Conservation (phyloP, 2,329 filamentous ascomycete species). For the Claviceps citrina region DNA sequence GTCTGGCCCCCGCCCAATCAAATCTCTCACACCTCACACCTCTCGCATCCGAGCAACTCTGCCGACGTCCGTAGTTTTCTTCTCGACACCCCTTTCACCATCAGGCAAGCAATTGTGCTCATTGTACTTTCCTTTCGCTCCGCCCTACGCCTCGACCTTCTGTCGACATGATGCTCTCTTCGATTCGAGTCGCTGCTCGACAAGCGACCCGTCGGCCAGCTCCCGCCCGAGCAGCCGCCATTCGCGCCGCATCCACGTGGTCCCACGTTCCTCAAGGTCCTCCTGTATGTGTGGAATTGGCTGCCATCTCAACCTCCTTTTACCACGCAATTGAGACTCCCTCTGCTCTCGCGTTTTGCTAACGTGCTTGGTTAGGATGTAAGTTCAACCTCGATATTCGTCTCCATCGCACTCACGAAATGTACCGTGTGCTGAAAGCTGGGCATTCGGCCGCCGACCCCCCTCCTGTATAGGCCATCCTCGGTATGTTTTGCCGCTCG, state of each 20-base stretch:
- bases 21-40: too few relatives aligned
- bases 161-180: constrained; percentile 39
- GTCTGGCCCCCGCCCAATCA: too few relatives aligned
- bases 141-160: background rate
- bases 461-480: constrained; percentile 45
- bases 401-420: background rate
- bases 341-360: background rate
- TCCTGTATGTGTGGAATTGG: constrained; percentile 50
- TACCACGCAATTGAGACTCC: background rate
- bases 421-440: background rate
- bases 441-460: background rate
- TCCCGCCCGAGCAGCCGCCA: constrained; percentile 24
- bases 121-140: too few relatives aligned
- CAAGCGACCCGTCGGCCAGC: constrained; percentile 28
- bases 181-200: constrained; percentile 37
- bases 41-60: too few relatives aligned
- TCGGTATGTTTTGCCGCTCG: constrained; percentile 37
- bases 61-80: too few relatives aligned
- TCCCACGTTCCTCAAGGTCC: constrained; percentile 82
- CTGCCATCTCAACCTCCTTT: background rate
- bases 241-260: constrained; percentile 64
- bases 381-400: constrained; percentile 2
- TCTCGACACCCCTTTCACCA: too few relatives aligned
- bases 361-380: constrained; percentile 7
- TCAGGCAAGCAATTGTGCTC: too few relatives aligned